Evolutionary conservation across 768 basidiomycete species (phyloP).

Genomic region (Leccinum pellstonianum): DNA sequence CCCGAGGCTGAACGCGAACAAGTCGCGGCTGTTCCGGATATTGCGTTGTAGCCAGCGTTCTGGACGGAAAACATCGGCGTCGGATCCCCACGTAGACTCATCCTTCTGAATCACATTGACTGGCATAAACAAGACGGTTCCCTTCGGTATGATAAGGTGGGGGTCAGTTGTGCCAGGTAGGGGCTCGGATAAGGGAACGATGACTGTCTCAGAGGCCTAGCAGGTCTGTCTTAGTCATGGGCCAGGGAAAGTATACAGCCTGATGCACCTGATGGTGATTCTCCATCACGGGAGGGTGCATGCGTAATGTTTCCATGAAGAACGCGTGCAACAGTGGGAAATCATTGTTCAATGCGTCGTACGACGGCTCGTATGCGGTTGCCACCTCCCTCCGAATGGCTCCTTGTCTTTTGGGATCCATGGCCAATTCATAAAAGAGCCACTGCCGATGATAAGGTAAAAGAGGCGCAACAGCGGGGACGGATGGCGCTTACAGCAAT

Average conservation of each 20-base stretch:
- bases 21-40: conserved; percentile 38
- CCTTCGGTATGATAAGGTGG: conserved; percentile 52
- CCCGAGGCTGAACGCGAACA: conserved; percentile 62
- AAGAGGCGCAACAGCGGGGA: not conserved
- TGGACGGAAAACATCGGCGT: conserved; percentile 57
- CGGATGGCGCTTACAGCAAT: conserved; percentile 29
- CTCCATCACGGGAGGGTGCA: conserved; percentile 62
- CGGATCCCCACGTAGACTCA: conserved; percentile 55
- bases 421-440: conserved; percentile 62
- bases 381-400: conserved; percentile 56
- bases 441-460: conserved; percentile 41
- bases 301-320: conserved; percentile 57
- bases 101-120: conserved; percentile 59
- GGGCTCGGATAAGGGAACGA: conserved; percentile 54
- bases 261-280: conserved; percentile 58
- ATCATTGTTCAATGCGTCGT: conserved; percentile 48
- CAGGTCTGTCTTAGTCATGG: conserved; percentile 4
- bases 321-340: conserved; percentile 60
- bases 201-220: conserved; percentile 51
- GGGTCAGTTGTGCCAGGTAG: conserved; percentile 43
- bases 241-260: not conserved
- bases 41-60: conserved; percentile 58
- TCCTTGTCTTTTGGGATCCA: conserved; percentile 49
- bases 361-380: conserved; percentile 45
- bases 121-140: conserved; percentile 53